These are phyloP conservation scores for Sporothrix humicola DNA, from an alignment of 2,329 filamentous ascomycete species.

Conservation along the genomic window DNA sequence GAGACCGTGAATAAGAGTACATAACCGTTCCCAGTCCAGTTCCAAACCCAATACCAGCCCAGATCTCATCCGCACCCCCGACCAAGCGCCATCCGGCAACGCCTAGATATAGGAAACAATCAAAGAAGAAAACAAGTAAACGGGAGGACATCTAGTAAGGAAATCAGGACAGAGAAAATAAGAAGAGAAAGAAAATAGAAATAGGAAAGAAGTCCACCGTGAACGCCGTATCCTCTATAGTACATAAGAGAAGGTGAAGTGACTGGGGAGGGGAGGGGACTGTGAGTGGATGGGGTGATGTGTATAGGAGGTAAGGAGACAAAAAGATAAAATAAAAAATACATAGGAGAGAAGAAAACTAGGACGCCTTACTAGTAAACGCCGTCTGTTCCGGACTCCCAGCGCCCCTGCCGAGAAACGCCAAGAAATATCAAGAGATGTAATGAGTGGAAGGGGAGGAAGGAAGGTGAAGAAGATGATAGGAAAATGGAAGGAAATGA, in stretches of 20 bases:
- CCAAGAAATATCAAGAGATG: not conserved
- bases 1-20: not conserved
- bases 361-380: conserved; percentile 5
- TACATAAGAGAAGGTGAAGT: not conserved
- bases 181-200: not conserved
- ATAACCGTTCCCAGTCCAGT: not conserved
- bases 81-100: not conserved
- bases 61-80: not conserved
- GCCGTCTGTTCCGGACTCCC: not conserved
- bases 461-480: not conserved
- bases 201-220: not conserved
- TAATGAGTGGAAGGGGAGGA: not conserved
- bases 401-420: conserved; percentile 5
- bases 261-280: not conserved
- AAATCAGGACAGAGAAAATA: conserved; percentile 2
- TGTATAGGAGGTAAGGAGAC: not conserved
- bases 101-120: not conserved
- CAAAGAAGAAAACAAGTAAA: not conserved
- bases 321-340: not conserved
- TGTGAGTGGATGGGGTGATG: not conserved
- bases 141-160: not conserved
- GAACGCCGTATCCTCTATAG: not conserved
- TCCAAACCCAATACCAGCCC: not conserved
- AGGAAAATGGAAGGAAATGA: not conserved
- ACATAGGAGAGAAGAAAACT: not conserved